A percentile compares a stretch with the other conserved stretches of the same genome.
phyloP scores from a whole-genome alignment of 1,139 yeast genomes.

The Hyphopichia pseudoburtonii region DNA sequence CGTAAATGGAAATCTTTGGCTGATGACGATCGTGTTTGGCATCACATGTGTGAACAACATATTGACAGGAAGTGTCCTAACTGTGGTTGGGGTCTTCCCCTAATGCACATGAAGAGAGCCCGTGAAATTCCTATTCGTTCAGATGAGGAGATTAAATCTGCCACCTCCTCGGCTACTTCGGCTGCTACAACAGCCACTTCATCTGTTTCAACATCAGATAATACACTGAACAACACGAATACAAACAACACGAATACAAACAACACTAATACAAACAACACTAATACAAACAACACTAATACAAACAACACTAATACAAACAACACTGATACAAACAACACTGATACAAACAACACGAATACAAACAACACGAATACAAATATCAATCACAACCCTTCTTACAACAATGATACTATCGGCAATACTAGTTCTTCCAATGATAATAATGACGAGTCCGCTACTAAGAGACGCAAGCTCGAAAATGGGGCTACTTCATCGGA shows the following conservation, averaged over 20 bases:
- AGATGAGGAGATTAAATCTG: constrained; percentile 26
- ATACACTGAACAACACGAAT: neutral
- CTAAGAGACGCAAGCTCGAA: constrained; percentile 3
- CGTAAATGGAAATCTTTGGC: constrained; percentile 84
- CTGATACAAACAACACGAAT: neutral
- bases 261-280: neutral
- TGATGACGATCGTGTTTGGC: constrained; percentile 97
- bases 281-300: neutral
- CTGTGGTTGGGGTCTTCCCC: constrained; percentile 98
- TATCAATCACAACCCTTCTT: neutral
- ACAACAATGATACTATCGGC: neutral
- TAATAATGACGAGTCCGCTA: constrained; percentile 2
- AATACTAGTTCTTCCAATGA: neutral
- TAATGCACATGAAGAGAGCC: constrained; percentile 79
- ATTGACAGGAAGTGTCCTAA: constrained; percentile 95
- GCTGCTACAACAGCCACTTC: neutral
- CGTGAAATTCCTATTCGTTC: constrained; percentile 40
- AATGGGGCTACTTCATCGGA: constrained; percentile 8
- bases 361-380: neutral
- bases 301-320: neutral
- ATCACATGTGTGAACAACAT: constrained; percentile 97
- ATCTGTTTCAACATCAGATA: neutral
- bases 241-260: neutral
- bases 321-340: neutral
- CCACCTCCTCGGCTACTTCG: constrained; percentile 10